Evolutionary conservation across 1,284 basidiomycete genomes (phyloP), one percentile per base, ranked within the genome.

Genomic region (Ustilago trichophora): DNA sequence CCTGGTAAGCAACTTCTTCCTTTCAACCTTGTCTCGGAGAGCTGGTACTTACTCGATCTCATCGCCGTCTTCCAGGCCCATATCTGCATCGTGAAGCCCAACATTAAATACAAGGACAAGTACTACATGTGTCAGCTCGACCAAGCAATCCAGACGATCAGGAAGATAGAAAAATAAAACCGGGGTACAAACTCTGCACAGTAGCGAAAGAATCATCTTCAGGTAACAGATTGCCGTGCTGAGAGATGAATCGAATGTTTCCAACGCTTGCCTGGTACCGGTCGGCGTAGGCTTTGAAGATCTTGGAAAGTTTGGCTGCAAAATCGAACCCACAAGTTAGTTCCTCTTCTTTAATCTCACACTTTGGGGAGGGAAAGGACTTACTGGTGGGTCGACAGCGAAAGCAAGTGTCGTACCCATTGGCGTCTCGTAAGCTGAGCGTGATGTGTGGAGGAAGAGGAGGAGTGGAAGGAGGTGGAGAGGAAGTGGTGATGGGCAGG

Each of bases 21-120:
- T n/a, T n/a, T n/a, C n/a, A n/a, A n/a, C n/a, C n/a, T n/a, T n/a
- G n/a, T n/a, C n/a, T n/a, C n/a, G 7, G 2, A n/a, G n/a, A n/a
- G n/a, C n/a, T 10, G 8, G 38, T 10, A 56, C 55, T 51, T 37
- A 58, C 55, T 58, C 50, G 32, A 66, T 59, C 37, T 54, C 47
- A 8, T 66, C 63, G 0, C 42, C 51, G 21, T 66, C 63, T 18
- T 55, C 37, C 6, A 66, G 12, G 0, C 51, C 55, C 11, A 8
- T 24, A 0, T 18, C 45, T 40, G 6, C 21, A 29, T 13, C 8
- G 2, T 16, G 22, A 35, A n/a, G 24, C 33, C 12, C 21, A 2
- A 19, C 21, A 1, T 5, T 25, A 19, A 26, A 18, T 0, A 15
- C n/a, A 13, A 13, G 2, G 26, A n/a, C n/a, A n/a, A n/a, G n/a